phyloP scores from a whole-genome alignment of 805 yeast genomes.

The Candida sakaeoensis region DNA sequence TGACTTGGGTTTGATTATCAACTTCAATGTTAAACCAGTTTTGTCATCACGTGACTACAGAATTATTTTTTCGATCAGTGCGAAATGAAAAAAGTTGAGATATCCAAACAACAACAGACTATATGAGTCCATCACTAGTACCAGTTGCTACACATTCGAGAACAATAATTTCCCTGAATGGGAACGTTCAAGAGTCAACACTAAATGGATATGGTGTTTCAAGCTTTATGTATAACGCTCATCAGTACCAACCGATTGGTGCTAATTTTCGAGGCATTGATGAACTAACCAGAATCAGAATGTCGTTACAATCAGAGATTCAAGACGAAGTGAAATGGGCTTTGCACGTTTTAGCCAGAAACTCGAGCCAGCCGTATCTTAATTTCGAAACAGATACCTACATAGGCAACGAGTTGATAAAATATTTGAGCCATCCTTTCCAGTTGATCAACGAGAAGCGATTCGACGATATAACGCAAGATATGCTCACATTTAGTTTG shows the following conservation, averaged over 20 bases:
- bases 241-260: slow-evolving; percentile 16
- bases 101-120: neutral
- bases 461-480: slow-evolving; percentile 14
- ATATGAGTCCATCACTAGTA: slow-evolving; percentile 6
- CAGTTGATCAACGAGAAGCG: slow-evolving; percentile 19
- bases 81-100: neutral
- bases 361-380: slow-evolving; percentile 49
- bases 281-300: slow-evolving; percentile 58
- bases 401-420: slow-evolving; percentile 40
- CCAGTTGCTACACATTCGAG: slow-evolving; percentile 11
- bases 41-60: slow-evolving; percentile 1
- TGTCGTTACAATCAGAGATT: slow-evolving; percentile 66
- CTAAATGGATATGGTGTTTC: slow-evolving; percentile 3
- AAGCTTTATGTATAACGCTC: slow-evolving; percentile 1
- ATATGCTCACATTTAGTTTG: slow-evolving; percentile 25
- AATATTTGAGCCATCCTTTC: slow-evolving; percentile 34
- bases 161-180: slow-evolving; percentile 7
- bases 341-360: slow-evolving; percentile 47
- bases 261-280: slow-evolving; percentile 53
- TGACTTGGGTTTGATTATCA: too few species aligned
- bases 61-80: neutral
- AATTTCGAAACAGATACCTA: slow-evolving; percentile 42
- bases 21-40: too few species aligned
- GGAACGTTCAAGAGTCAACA: slow-evolving; percentile 1
- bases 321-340: slow-evolving; percentile 72